A percentile compares a stretch with the other conserved stretches of the same genome.
Evolutionary conservation across 805 yeast species (phyloP).

Genomic region (Candida nitratophila): DNA sequence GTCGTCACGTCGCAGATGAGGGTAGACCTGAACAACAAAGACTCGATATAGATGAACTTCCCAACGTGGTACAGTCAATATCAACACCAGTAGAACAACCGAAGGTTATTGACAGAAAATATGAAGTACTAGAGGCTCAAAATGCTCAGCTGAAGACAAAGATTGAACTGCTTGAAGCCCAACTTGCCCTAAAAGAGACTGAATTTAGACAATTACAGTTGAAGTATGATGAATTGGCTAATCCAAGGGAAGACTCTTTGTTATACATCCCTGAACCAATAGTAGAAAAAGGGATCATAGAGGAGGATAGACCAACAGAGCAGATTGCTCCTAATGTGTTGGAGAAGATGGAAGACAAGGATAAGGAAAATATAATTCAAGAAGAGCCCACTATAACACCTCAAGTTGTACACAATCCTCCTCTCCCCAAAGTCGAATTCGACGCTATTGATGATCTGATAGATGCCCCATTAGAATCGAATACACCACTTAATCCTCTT

Average conservation of each 20-base stretch:
- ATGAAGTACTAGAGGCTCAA: slow-evolving; percentile 1
- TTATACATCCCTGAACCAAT: not conserved
- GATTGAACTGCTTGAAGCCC: slow-evolving; percentile 3
- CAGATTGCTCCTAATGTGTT: no score
- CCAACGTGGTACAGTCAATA: no score
- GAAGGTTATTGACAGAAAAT: not conserved
- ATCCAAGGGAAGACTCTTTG: not conserved
- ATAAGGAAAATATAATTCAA: no score
- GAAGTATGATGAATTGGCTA: not conserved
- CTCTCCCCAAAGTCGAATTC: not conserved
- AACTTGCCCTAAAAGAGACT: slow-evolving; percentile 6
- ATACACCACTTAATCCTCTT: slow-evolving; percentile 14
- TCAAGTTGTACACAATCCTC: not conserved
- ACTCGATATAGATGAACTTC: no score
- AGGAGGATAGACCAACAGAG: no score
- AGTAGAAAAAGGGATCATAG: not conserved
- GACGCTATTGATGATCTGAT: not conserved
- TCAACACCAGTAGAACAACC: not conserved
- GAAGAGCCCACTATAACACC: not conserved
- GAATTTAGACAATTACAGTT: not conserved
- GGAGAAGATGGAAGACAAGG: no score
- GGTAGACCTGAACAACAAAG: no score
- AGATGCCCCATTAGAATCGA: not conserved
- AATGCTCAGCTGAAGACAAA: slow-evolving; percentile 4
- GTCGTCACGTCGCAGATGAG: no score